These are phyloP conservation scores for Blastobotrys arbuscula DNA, from an alignment of 1,139 yeast species.

Conservation along the genomic window DNA sequence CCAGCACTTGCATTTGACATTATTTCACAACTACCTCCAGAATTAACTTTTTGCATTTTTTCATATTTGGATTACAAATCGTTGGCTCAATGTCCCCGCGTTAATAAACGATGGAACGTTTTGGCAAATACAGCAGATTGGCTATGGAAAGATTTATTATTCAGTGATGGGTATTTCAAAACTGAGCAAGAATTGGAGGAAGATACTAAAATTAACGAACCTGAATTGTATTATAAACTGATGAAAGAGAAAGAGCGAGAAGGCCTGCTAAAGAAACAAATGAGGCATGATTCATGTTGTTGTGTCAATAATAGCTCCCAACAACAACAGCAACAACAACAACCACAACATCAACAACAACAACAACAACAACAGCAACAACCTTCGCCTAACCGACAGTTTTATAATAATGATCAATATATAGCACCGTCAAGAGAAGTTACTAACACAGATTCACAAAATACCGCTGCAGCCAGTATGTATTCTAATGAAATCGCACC, in stretches of 20 bases:
- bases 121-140: slow-evolving; percentile 52
- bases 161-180: slow-evolving; percentile 22
- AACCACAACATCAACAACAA: no score
- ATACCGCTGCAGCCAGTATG: no score
- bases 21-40: slow-evolving; percentile 64
- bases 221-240: not conserved
- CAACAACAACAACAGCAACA: not conserved
- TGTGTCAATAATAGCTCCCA: no score
- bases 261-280: no score
- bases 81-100: slow-evolving; percentile 56
- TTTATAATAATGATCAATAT: not conserved
- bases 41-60: slow-evolving; percentile 67
- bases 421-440: not conserved
- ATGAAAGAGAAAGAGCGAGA: not conserved
- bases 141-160: slow-evolving; percentile 37
- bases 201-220: not conserved
- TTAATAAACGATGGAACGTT: slow-evolving; percentile 64
- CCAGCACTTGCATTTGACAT: slow-evolving; percentile 68
- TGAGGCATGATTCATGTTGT: no score
- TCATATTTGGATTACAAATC: slow-evolving; percentile 60
- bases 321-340: no score
- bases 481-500: not conserved
- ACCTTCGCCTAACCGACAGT: not conserved
- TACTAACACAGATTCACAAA: not conserved
- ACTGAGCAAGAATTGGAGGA: not conserved